Percentiles rank a stretch among this genome's conserved stretches.
Evolutionary conservation across 2,329 filamentous ascomycete genomes (phyloP).

Genomic region (Calonectria naviculata): DNA sequence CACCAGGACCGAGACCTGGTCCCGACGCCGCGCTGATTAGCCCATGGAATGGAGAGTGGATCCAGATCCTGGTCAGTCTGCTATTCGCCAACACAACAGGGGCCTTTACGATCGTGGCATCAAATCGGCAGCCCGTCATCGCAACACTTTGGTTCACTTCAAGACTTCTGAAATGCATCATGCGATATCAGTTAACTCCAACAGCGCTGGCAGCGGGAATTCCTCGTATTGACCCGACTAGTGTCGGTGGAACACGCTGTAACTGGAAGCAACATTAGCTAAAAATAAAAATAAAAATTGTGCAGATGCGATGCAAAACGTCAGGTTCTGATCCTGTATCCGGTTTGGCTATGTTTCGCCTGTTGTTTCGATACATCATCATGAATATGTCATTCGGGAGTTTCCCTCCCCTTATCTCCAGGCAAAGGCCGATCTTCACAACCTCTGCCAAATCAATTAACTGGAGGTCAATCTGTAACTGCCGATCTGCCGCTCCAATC

Average conservation of each 20-base stretch:
- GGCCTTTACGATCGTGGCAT: background rate
- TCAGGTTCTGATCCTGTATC: too few relatives aligned
- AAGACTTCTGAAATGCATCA: background rate
- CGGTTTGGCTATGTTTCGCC: too few relatives aligned
- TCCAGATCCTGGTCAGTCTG: conserved; percentile 17
- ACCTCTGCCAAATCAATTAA: background rate
- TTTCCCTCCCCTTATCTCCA: background rate
- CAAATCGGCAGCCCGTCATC: background rate
- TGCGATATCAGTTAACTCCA: background rate
- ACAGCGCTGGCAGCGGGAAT: too few relatives aligned
- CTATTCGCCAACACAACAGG: background rate
- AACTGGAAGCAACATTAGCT: too few relatives aligned
- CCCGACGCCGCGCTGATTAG: conserved; percentile 22
- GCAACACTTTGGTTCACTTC: background rate
- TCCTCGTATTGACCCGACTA: too few relatives aligned
- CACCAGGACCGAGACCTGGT: conserved; percentile 28
- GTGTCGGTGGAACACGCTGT: too few relatives aligned
- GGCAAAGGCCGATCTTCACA: background rate
- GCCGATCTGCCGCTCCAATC: background rate
- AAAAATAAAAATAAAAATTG: too few relatives aligned
- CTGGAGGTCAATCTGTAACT: background rate
- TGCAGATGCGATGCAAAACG: too few relatives aligned
- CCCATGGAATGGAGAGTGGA: conserved; percentile 3
- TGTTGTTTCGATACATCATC: too few relatives aligned
- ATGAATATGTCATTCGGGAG: too few relatives aligned